phyloP scores from a whole-genome alignment of 2,329 filamentous ascomycete genomes.

The Stagonosporopsis vannaccii region DNA sequence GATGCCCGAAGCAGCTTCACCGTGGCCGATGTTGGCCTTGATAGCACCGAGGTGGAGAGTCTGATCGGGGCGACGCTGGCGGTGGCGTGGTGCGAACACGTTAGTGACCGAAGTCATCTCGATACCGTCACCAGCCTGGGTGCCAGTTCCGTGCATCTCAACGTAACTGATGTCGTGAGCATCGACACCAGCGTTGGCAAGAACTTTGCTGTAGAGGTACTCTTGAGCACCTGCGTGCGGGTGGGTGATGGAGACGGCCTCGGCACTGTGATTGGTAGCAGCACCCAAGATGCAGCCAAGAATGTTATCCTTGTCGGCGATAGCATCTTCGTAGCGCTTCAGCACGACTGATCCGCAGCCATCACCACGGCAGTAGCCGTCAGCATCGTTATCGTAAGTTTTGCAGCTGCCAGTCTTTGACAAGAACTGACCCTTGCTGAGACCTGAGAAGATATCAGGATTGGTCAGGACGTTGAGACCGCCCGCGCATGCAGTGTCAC shows the following conservation, averaged over 20 bases:
- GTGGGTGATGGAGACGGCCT: conserved; percentile 83
- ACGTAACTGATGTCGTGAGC: conserved; percentile 81
- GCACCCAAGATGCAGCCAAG: conserved; percentile 78
- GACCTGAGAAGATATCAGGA: conserved; percentile 78
- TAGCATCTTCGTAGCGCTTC: conserved; percentile 80
- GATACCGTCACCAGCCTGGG: conserved; percentile 80
- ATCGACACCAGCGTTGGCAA: conserved; percentile 76
- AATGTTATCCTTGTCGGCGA: conserved; percentile 74
- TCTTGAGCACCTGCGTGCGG: conserved; percentile 81
- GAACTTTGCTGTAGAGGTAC: conserved; percentile 71
- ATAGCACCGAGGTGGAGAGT: conserved; percentile 62
- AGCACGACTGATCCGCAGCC: conserved; percentile 76
- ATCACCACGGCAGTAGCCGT: conserved; percentile 84
- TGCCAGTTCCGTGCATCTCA: conserved; percentile 90
- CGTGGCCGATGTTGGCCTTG: conserved; percentile 64
- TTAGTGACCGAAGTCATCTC: conserved; percentile 81
- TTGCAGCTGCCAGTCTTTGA: conserved; percentile 79
- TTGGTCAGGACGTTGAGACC: conserved; percentile 81
- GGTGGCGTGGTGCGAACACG: conserved; percentile 64
- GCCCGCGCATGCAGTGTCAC: conserved; percentile 81
- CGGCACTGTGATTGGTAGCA: conserved; percentile 81
- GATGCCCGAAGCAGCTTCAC: conserved; percentile 63
- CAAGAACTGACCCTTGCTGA: conserved; percentile 79
- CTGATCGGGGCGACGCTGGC: conserved; percentile 58
- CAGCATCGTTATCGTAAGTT: conserved; percentile 80